Evolutionary conservation across 2,329 filamentous ascomycete genomes (phyloP).

Genomic region (Coniella vitis): DNA sequence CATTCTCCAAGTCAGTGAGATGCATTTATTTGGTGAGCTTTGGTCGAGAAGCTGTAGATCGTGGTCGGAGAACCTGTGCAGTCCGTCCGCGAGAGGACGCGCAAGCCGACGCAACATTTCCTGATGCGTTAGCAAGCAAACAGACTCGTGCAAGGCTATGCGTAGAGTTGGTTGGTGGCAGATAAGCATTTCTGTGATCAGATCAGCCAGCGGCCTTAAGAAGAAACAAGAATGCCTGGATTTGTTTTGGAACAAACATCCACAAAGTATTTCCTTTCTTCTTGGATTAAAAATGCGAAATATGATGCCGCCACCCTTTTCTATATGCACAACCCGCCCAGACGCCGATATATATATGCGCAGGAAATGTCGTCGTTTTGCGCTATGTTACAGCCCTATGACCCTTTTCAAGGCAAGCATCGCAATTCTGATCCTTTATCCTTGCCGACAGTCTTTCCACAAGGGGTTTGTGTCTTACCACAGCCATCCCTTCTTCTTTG

Average conservation of each 20-base stretch:
- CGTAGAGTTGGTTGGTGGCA: background rate
- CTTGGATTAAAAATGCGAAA: background rate
- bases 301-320: conserved; percentile 12
- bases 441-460: too few relatives aligned
- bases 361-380: conserved; percentile 3
- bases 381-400: conserved; percentile 8
- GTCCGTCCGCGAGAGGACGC: conserved; percentile 2
- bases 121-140: background rate
- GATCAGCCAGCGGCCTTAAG: background rate
- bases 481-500: conserved; percentile 41
- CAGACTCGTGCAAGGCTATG: background rate
- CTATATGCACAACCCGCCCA: conserved; percentile 16
- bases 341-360: conserved; percentile 12
- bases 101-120: background rate
- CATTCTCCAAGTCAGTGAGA: too few relatives aligned
- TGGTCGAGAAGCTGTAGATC: background rate
- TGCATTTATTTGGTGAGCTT: background rate
- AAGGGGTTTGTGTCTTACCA: conserved; percentile 25
- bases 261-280: background rate
- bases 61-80: background rate
- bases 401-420: background rate
- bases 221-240: conserved; percentile 22
- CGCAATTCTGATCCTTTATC: background rate
- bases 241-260: conserved; percentile 3
- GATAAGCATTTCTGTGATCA: background rate